Evolutionary conservation across 148 eudicot species (phyloP).

Genomic region (Camellia sinensis): DNA sequence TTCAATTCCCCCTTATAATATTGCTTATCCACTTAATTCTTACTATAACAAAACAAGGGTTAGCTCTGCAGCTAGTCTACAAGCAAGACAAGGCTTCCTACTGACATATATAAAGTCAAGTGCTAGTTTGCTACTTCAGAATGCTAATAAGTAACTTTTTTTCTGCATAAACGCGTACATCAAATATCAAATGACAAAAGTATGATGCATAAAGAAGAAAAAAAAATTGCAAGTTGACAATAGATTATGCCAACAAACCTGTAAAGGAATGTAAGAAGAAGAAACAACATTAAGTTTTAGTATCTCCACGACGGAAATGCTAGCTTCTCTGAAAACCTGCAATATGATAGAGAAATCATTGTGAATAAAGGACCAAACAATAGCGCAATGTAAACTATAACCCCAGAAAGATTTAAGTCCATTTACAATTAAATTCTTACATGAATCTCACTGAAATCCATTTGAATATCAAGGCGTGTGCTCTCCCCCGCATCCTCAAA

Average conservation of each 20-base stretch:
- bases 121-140: background rate
- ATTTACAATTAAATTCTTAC: slow-evolving; percentile 40
- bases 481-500: slow-evolving; percentile 90
- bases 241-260: slow-evolving; percentile 41
- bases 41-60: no score
- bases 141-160: background rate
- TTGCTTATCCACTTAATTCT: no score
- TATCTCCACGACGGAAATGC: slow-evolving; percentile 77
- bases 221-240: background rate
- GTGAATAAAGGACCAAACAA: slow-evolving; percentile 14
- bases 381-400: background rate
- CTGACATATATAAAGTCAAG: background rate
- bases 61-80: no score
- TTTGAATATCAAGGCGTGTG: slow-evolving; percentile 79
- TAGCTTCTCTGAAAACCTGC: slow-evolving; percentile 79
- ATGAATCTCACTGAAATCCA: slow-evolving; percentile 95
- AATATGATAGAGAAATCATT: slow-evolving; percentile 18
- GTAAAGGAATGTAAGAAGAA: slow-evolving; percentile 74
- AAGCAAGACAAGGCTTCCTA: background rate
- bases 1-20: no score
- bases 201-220: background rate
- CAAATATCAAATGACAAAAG: slow-evolving; percentile 4
- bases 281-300: slow-evolving; percentile 77
- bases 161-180: background rate
- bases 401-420: background rate